Evolutionary conservation across 2,329 filamentous ascomycete species (phyloP).

Genomic region (Apiospora koreana): DNA sequence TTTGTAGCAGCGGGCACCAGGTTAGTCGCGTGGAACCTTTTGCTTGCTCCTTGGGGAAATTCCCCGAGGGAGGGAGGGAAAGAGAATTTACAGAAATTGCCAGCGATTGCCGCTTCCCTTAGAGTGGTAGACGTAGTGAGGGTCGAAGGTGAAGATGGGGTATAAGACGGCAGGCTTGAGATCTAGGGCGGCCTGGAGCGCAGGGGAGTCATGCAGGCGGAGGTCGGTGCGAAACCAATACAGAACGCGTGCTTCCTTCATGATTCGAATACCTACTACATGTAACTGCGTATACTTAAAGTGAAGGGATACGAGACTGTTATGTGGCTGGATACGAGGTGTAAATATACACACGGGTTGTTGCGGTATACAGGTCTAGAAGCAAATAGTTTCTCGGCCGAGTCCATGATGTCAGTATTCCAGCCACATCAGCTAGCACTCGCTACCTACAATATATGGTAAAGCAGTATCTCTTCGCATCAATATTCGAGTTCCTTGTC

Average conservation of each 20-base stretch:
- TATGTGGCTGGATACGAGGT: background rate
- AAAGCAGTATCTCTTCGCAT: too few species aligned
- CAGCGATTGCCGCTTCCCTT: constrained; percentile 73
- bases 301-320: background rate
- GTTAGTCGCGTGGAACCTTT: background rate
- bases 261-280: constrained; percentile 28
- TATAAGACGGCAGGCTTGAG: constrained; percentile 69
- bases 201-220: constrained; percentile 75
- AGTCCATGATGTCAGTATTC: constrained; percentile 25
- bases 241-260: constrained; percentile 55
- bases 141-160: constrained; percentile 80
- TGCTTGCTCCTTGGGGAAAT: background rate
- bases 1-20: background rate
- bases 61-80: background rate
- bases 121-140: constrained; percentile 74
- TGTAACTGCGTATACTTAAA: background rate
- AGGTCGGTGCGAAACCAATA: constrained; percentile 82
- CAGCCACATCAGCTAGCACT: constrained; percentile 19
- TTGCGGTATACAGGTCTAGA: background rate
- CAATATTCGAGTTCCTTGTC: too few species aligned
- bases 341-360: background rate
- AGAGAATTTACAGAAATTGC: constrained; percentile 62
- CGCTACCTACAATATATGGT: background rate
- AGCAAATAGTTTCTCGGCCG: background rate
- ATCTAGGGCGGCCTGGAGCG: constrained; percentile 70